Percentiles rank a stretch among this genome's conserved stretches.
phyloP scores from a whole-genome alignment of 2,329 filamentous ascomycete species.

The Hypocreales sp. region DNA sequence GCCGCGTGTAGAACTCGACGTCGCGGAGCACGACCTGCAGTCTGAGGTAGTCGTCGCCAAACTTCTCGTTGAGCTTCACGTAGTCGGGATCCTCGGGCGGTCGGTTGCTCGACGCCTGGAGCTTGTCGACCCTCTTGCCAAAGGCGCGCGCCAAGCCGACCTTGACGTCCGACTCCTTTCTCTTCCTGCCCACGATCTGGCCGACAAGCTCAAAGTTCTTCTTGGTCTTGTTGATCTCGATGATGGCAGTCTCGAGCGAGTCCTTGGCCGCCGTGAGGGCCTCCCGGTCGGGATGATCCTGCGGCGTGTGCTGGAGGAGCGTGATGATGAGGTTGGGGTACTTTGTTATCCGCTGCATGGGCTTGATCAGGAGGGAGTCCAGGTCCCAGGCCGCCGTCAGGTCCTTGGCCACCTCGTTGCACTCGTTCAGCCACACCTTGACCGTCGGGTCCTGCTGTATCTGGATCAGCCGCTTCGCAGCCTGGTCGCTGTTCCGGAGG shows the following conservation, averaged over 20 bases:
- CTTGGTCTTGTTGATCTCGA: slow-evolving; percentile 89
- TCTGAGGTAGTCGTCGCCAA: slow-evolving; percentile 82
- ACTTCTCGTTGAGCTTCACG: slow-evolving; percentile 66
- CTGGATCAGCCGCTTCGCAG: slow-evolving; percentile 43
- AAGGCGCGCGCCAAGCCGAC: slow-evolving; percentile 80
- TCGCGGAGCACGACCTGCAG: slow-evolving; percentile 86
- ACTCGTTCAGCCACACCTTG: slow-evolving; percentile 83
- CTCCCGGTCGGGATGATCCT: slow-evolving; percentile 68
- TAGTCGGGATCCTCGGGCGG: slow-evolving; percentile 71
- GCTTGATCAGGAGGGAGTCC: slow-evolving; percentile 92
- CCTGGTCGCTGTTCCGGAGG: slow-evolving; percentile 46
- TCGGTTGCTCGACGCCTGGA: slow-evolving; percentile 46
- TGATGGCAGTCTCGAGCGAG: slow-evolving; percentile 48
- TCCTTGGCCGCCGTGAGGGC: slow-evolving; percentile 40
- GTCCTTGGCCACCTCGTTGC: slow-evolving; percentile 81
- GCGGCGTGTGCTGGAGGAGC: slow-evolving; percentile 62
- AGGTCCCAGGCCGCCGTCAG: slow-evolving; percentile 89
- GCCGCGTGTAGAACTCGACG: slow-evolving; percentile 82
- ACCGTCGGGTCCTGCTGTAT: slow-evolving; percentile 49
- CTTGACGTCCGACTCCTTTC: slow-evolving; percentile 78
- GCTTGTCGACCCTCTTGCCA: slow-evolving; percentile 73
- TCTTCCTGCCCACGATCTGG: slow-evolving; percentile 71
- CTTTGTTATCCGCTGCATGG: slow-evolving; percentile 85
- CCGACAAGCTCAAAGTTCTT: slow-evolving; percentile 88
- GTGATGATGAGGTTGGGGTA: slow-evolving; percentile 78